Percentiles rank a stretch among this genome's conserved stretches.
Evolutionary conservation across 192 early-diverging fungal genomes (phyloP).

Genomic region (Pilaira anomala): DNA sequence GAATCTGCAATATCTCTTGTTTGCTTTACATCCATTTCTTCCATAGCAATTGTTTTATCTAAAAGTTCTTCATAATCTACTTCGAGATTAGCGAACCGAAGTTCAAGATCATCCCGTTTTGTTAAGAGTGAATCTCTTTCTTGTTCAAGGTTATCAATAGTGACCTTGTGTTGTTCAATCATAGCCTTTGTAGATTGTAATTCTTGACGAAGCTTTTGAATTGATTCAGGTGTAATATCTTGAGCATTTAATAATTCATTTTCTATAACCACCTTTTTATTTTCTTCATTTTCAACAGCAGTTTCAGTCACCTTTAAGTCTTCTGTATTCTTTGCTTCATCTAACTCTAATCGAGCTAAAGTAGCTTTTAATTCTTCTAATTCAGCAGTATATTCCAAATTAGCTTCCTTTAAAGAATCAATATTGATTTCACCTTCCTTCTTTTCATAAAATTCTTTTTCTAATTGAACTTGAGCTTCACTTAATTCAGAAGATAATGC

Average conservation of each 20-base stretch:
- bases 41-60: slow-evolving; percentile 61
- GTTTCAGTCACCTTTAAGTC: slow-evolving; percentile 75
- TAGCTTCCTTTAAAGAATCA: slow-evolving; percentile 83
- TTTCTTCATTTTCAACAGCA: slow-evolving; percentile 45
- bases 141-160: slow-evolving; percentile 58
- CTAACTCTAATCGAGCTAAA: slow-evolving; percentile 51
- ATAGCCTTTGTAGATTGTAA: slow-evolving; percentile 62
- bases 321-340: slow-evolving; percentile 75
- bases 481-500: slow-evolving; percentile 62
- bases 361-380: slow-evolving; percentile 72
- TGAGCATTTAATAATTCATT: slow-evolving; percentile 43
- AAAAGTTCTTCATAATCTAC: slow-evolving; percentile 82
- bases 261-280: slow-evolving; percentile 62
- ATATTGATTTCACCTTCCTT: slow-evolving; percentile 86
- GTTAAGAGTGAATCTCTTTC: slow-evolving; percentile 55
- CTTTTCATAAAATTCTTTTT: slow-evolving; percentile 83
- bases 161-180: slow-evolving; percentile 60
- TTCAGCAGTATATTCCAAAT: slow-evolving; percentile 71
- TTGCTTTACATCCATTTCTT: slow-evolving; percentile 55
- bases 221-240: slow-evolving; percentile 52
- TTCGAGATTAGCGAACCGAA: slow-evolving; percentile 63
- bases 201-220: slow-evolving; percentile 61
- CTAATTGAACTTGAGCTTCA: slow-evolving; percentile 78
- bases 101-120: slow-evolving; percentile 69
- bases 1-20: slow-evolving; percentile 64